Evolutionary conservation across 208 protist genomes (phyloP), one percentile per base, ranked within the genome.

Genomic region (Trypanosoma congolense): DNA sequence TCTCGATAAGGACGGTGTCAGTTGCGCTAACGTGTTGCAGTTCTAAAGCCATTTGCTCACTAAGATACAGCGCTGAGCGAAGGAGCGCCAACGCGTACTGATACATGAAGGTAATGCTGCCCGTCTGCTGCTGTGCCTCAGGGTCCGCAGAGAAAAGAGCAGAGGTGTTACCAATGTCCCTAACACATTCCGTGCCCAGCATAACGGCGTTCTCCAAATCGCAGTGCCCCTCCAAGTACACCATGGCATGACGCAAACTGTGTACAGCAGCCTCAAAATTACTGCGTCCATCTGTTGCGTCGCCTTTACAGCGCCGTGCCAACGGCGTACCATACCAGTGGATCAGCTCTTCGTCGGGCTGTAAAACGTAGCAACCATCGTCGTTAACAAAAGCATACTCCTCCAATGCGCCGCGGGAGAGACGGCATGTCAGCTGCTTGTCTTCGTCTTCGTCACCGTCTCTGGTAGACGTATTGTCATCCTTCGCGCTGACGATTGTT

Each of bases 1-100:
- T 82, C 52, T 95, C 87, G 43, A 95, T 86, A 6, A 83, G 60
- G 18, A 95, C 87, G 2, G 84, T 90, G 67, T 95, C 87, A 1
- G 72, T 68, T 4, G 84, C 75, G 49, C 75, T 79, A 1, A 70
- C 69, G 47, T 73, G 65, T 10, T 66, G 48, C 21, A 94, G 68
- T 60, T 83, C 77, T 50, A 77, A 65, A 18, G 75, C 70, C 4
- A 88, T 73, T 41, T 81, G 80, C 16, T 87, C 65, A 21, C 66
- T 55, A 14, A 94, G 63, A 59, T 83, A 94, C 22, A 94, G 51
- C 4, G 73, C 59, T 24, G 81, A 67, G 41, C 84, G 81, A 9
- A 94, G 75, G 22, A 94, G 77, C 14, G 87, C 76, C 33, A 82
- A 46, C 41, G 74, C 43, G 49, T 79, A 85, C 10, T 63, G 59